phyloP scores from a whole-genome alignment of 106 monocot species.

The Alisma plantagoaquatica region DNA sequence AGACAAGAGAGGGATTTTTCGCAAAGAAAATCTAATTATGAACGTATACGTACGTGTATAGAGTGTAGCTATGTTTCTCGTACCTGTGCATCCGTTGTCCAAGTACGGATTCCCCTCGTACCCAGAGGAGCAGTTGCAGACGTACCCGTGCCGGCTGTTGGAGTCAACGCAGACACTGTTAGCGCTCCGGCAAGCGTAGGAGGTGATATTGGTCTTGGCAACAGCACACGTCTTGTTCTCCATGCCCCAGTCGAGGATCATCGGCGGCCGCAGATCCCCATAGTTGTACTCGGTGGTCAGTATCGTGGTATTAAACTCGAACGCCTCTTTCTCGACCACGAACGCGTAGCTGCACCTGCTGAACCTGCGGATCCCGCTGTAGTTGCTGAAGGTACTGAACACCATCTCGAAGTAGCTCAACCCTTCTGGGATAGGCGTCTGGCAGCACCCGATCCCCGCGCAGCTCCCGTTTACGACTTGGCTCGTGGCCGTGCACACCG shows the following conservation, averaged over 20 bases:
- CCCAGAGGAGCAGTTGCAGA: slow-evolving; percentile 21
- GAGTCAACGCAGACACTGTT: slow-evolving; percentile 16
- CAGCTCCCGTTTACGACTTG: slow-evolving; percentile 4
- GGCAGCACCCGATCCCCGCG: slow-evolving; percentile 52
- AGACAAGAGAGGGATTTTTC: too few relatives aligned
- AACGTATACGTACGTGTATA: background rate
- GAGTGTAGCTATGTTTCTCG: background rate
- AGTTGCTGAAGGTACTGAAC: background rate
- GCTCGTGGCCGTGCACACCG: slow-evolving; percentile 1
- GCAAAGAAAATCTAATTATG: too few relatives aligned
- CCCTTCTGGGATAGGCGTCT: slow-evolving; percentile 27
- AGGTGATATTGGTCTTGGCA: slow-evolving; percentile 4
- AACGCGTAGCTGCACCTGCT: slow-evolving; percentile 34
- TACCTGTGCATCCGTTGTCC: slow-evolving; percentile 11
- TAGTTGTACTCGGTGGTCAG: slow-evolving; percentile 2
- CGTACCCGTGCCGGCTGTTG: slow-evolving; percentile 14
- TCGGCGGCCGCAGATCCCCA: background rate
- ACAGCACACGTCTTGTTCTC: slow-evolving; percentile 7
- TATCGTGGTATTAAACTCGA: slow-evolving; percentile 14
- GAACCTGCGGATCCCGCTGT: slow-evolving; percentile 1
- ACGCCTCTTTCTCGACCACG: slow-evolving; percentile 8
- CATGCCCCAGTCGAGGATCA: slow-evolving; percentile 30
- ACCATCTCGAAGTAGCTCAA: slow-evolving; percentile 8
- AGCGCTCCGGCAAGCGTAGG: slow-evolving; percentile 22
- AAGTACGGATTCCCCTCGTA: slow-evolving; percentile 28